Evolutionary conservation across 352 stramenopile species (phyloP).

Genomic region (Globisporangium abappressorium): DNA sequence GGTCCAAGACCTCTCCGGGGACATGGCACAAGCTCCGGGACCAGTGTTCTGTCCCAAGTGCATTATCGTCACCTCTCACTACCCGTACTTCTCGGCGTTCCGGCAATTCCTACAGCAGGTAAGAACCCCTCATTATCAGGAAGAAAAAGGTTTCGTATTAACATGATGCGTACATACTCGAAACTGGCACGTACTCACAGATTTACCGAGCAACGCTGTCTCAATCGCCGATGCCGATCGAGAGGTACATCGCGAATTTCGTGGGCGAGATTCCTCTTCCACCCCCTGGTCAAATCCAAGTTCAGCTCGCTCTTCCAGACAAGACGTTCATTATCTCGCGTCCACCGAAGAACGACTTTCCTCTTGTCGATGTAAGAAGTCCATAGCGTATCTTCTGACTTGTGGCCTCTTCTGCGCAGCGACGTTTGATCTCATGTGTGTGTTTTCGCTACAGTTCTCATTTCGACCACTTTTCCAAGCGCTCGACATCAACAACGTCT

Average conservation of each 20-base stretch:
- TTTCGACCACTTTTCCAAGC: slow-evolving; percentile 92
- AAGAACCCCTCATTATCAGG: slow-evolving; percentile 7
- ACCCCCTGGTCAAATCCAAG: slow-evolving; percentile 88
- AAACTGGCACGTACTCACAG: slow-evolving; percentile 18
- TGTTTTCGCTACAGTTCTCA: slow-evolving; percentile 68
- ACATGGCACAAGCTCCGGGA: slow-evolving; percentile 39
- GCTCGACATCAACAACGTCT: slow-evolving; percentile 90
- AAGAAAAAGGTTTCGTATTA: background rate
- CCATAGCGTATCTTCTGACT: background rate
- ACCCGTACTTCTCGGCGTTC: slow-evolving; percentile 95
- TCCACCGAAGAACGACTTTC: slow-evolving; percentile 90
- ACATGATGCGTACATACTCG: background rate
- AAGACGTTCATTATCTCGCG: slow-evolving; percentile 82
- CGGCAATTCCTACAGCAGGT: slow-evolving; percentile 95
- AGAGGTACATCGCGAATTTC: slow-evolving; percentile 97
- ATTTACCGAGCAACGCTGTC: slow-evolving; percentile 82
- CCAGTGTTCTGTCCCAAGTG: slow-evolving; percentile 91
- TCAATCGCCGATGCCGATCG: slow-evolving; percentile 91
- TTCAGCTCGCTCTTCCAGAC: slow-evolving; percentile 87
- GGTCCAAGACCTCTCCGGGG: slow-evolving; percentile 63
- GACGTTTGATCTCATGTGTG: background rate
- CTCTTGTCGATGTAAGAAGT: slow-evolving; percentile 81
- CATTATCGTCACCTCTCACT: slow-evolving; percentile 92
- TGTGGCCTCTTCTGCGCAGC: background rate
- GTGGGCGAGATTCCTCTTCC: slow-evolving; percentile 94